These are phyloP conservation scores for Phytopythium cucurbitacearum DNA, from an alignment of 352 stramenopile genomes.

Conservation along the genomic window DNA sequence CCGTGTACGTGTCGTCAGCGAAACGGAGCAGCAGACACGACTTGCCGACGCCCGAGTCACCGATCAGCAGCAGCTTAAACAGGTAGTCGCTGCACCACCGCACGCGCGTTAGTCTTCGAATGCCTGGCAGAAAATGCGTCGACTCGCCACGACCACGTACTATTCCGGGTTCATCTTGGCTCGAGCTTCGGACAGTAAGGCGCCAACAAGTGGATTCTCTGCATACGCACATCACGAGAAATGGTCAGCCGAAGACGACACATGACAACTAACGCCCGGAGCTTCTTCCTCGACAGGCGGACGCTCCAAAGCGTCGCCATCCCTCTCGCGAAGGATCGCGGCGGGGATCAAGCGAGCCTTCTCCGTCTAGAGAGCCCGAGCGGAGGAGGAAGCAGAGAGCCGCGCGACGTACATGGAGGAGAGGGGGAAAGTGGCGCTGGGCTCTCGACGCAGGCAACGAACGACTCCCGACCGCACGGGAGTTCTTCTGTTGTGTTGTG, in stretches of 20 bases:
- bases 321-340: too few species aligned
- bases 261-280: too few species aligned
- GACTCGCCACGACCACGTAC: constrained; percentile 42
- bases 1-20: constrained; percentile 99
- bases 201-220: not conserved
- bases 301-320: too few species aligned
- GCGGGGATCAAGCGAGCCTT: too few species aligned
- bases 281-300: too few species aligned
- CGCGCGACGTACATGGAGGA: constrained; percentile 7
- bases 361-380: not conserved
- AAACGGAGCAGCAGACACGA: constrained; percentile 99
- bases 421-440: not conserved
- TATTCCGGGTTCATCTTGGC: constrained; percentile 91
- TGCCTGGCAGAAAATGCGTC: not conserved
- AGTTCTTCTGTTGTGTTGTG: constrained; percentile 25
- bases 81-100: constrained; percentile 91
- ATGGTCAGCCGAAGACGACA: too few species aligned
- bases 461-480: constrained; percentile 16
- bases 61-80: constrained; percentile 98
- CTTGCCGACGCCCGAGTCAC: constrained; percentile 97
- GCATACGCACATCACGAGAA: too few species aligned
- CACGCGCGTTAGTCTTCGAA: not conserved
- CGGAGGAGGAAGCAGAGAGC: not conserved
- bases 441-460: constrained; percentile 5
- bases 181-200: constrained; percentile 13